phyloP scores from a whole-genome alignment of 306 rosid genomes.

The Crataegus laevigata region DNA sequence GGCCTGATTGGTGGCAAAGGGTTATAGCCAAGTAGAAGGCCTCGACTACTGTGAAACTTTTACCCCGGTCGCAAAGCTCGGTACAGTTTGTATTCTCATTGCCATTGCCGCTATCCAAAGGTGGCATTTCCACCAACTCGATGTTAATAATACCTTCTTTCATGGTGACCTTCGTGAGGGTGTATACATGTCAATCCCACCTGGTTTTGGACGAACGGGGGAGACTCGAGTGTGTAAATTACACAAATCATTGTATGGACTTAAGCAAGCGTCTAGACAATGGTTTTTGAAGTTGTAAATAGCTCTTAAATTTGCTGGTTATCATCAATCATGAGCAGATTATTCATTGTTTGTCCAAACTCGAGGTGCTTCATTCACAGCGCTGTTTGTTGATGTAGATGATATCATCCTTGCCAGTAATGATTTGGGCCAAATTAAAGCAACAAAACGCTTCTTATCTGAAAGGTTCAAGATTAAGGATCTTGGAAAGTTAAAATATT shows the following conservation, averaged over 20 bases:
- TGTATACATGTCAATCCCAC: not conserved
- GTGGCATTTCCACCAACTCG: no score
- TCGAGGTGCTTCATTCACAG: no score
- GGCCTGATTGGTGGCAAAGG: not conserved
- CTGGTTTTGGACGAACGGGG: not conserved
- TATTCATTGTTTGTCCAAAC: no score
- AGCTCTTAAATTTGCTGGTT: not conserved
- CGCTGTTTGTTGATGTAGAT: no score
- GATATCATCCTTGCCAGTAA: no score
- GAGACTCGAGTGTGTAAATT: not conserved
- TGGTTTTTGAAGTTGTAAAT: not conserved
- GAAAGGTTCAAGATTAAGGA: no score
- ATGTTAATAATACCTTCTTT: not conserved
- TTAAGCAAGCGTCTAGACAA: not conserved
- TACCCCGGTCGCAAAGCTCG: rapidly evolving
- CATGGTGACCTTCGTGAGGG: not conserved
- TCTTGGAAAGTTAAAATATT: no score
- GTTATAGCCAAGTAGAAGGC: not conserved
- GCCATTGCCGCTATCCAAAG: no score
- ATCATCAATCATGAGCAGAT: no score
- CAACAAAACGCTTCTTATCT: no score
- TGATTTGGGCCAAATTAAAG: no score
- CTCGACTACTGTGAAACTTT: not conserved
- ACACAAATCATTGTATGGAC: not conserved
- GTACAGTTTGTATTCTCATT: no score